phyloP scores from a whole-genome alignment of 192 early-diverging fungal species.

The Diversispora eburnea region DNA sequence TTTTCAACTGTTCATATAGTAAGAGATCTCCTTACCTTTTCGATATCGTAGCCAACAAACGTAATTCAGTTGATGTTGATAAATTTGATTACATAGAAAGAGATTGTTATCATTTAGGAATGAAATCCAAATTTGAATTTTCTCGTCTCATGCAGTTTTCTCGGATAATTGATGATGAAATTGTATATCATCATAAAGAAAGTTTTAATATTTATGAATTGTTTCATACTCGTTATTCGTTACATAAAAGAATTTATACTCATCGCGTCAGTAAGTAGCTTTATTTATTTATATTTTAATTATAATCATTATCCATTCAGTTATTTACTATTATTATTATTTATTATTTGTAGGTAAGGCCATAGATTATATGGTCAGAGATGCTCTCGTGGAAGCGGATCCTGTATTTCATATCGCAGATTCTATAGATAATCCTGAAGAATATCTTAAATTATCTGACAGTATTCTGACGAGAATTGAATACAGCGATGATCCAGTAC shows the following conservation, averaged over 20 bases:
- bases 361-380: slow-evolving; percentile 88
- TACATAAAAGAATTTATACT: slow-evolving; percentile 84
- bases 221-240: slow-evolving; percentile 75
- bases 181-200: slow-evolving; percentile 89
- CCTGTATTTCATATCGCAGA: slow-evolving; percentile 56
- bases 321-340: background rate
- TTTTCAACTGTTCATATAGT: background rate
- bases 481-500: slow-evolving; percentile 42
- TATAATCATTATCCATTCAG: background rate
- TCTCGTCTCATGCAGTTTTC: slow-evolving; percentile 73
- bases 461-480: slow-evolving; percentile 74
- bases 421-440: slow-evolving; percentile 58
- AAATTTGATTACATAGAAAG: slow-evolving; percentile 81
- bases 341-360: slow-evolving; percentile 42
- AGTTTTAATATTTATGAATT: slow-evolving; percentile 83
- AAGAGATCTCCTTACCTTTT: slow-evolving; percentile 67
- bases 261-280: slow-evolving; percentile 68
- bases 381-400: slow-evolving; percentile 83
- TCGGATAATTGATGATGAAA: slow-evolving; percentile 84
- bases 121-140: slow-evolving; percentile 47
- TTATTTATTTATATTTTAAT: background rate
- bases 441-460: slow-evolving; percentile 80
- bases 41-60: slow-evolving; percentile 96
- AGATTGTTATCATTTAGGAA: slow-evolving; percentile 77
- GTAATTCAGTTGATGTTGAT: slow-evolving; percentile 92